These are phyloP conservation scores for Penicillium lividum DNA, from an alignment of 495 filamentous ascomycete genomes.

Conservation along the genomic window DNA sequence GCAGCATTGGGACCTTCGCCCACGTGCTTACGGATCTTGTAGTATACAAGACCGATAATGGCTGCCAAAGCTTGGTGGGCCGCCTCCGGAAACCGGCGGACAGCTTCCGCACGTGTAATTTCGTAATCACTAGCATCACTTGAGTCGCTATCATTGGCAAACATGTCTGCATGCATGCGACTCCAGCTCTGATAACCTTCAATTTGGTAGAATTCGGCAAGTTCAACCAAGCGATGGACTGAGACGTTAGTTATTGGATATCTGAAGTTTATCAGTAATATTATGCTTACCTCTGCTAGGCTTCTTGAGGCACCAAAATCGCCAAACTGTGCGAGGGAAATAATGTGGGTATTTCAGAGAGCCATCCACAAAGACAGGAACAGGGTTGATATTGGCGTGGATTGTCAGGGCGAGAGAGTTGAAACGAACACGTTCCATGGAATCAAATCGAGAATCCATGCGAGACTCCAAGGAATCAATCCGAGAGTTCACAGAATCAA, in stretches of 20 bases:
- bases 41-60: constrained; percentile 42
- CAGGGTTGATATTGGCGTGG: constrained; percentile 40
- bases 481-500: constrained; percentile 8
- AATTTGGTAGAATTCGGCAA: constrained; percentile 46
- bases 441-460: constrained; percentile 15
- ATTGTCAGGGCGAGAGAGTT: constrained; percentile 43
- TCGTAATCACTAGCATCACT: constrained; percentile 41
- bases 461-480: constrained; percentile 20
- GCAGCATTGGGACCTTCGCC: constrained; percentile 33
- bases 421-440: constrained; percentile 39
- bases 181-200: constrained; percentile 43
- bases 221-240: constrained; percentile 43
- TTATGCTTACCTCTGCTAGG: constrained; percentile 41
- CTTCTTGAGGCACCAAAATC: constrained; percentile 48
- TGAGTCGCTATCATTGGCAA: constrained; percentile 38
- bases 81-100: constrained; percentile 38
- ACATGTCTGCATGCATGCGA: constrained; percentile 35
- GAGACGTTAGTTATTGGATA: constrained; percentile 16
- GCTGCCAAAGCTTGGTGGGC: constrained; percentile 45
- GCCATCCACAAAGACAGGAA: constrained; percentile 39
- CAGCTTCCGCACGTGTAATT: constrained; percentile 37
- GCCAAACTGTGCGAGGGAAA: constrained; percentile 45
- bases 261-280: constrained; percentile 2
- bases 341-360: constrained; percentile 39
- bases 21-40: constrained; percentile 46